Percentiles rank a stretch among this genome's conserved stretches.
Conservation (phyloP, 2,329 filamentous ascomycete genomes). For the Akanthomyces dipterigenus region DNA sequence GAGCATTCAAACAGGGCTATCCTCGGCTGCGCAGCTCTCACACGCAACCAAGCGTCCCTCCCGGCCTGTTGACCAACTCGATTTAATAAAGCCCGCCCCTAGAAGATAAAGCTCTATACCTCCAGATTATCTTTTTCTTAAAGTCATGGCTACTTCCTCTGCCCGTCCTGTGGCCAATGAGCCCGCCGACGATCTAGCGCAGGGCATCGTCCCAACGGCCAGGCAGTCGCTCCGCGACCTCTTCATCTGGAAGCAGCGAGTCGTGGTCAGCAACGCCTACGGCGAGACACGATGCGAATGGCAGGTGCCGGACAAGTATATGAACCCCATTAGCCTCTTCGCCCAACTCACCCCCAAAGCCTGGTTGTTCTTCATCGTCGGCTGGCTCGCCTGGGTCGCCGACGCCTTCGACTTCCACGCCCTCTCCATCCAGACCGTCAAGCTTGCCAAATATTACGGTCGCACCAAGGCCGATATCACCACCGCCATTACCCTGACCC, state of each 20-base stretch:
- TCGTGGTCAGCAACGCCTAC: conserved; percentile 56
- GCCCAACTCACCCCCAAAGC: conserved; percentile 55
- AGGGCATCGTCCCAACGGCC: conserved; percentile 57
- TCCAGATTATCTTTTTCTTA: neutral
- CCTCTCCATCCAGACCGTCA: conserved; percentile 69
- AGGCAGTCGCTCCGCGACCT: conserved; percentile 59
- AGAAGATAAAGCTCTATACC: neutral
- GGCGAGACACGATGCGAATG: conserved; percentile 63
- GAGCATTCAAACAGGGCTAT: neutral
- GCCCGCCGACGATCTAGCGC: conserved; percentile 60
- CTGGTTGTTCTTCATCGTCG: conserved; percentile 72
- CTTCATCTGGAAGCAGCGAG: conserved; percentile 68
- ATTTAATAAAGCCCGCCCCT: neutral
- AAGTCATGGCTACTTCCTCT: neutral
- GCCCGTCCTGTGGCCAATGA: conserved; percentile 25
- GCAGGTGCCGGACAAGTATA: conserved; percentile 57
- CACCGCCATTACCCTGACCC: conserved; percentile 67
- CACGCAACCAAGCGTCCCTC: neutral
- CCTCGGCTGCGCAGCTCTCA: neutral
- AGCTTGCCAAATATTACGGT: conserved; percentile 50
- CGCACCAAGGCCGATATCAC: conserved; percentile 59
- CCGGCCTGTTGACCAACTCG: neutral
- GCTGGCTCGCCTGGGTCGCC: conserved; percentile 69
- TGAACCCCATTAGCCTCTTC: conserved; percentile 65
- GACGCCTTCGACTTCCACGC: conserved; percentile 83